phyloP scores from a whole-genome alignment of 768 basidiomycete genomes.

The Pleurotus tuoliensis region DNA sequence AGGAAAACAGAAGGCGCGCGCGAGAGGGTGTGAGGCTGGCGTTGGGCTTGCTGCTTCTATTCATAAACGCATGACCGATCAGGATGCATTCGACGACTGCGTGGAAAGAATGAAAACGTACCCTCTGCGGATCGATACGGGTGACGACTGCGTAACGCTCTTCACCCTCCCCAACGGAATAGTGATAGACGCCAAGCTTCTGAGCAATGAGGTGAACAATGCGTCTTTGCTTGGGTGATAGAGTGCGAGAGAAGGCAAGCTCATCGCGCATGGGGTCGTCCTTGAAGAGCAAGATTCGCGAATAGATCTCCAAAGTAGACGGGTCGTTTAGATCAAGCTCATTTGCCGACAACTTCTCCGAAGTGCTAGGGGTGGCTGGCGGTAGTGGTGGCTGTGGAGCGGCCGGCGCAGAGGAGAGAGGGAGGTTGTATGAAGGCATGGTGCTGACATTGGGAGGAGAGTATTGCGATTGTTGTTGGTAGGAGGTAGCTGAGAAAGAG shows the following conservation, averaged over 20 bases:
- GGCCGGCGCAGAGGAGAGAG: slow-evolving; percentile 44
- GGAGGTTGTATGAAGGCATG: slow-evolving; percentile 39
- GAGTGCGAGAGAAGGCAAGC: slow-evolving; percentile 89
- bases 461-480: slow-evolving; percentile 52
- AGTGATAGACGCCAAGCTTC: slow-evolving; percentile 93
- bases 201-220: slow-evolving; percentile 96
- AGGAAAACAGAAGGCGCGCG: slow-evolving; percentile 82
- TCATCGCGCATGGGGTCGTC: slow-evolving; percentile 97
- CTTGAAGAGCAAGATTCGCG: slow-evolving; percentile 93
- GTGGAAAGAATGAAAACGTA: slow-evolving; percentile 31
- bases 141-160: slow-evolving; percentile 94
- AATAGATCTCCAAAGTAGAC: slow-evolving; percentile 94
- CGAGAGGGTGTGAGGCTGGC: slow-evolving; percentile 64
- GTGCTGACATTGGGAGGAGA: slow-evolving; percentile 58
- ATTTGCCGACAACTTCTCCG: slow-evolving; percentile 57
- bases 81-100: slow-evolving; percentile 4
- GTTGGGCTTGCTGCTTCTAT: slow-evolving; percentile 42
- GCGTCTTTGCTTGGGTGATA: slow-evolving; percentile 81
- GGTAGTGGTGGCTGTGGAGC: slow-evolving; percentile 55
- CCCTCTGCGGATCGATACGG: slow-evolving; percentile 80
- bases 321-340: slow-evolving; percentile 97
- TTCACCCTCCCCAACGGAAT: slow-evolving; percentile 89
- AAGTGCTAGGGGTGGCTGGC: slow-evolving; percentile 56
- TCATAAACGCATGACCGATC: slow-evolving; percentile 16
- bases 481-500: slow-evolving; percentile 65